Evolutionary conservation across 2,329 filamentous ascomycete genomes (phyloP), one percentile per base, ranked within the genome.

Genomic region (Colletotrichum tofieldiae): DNA sequence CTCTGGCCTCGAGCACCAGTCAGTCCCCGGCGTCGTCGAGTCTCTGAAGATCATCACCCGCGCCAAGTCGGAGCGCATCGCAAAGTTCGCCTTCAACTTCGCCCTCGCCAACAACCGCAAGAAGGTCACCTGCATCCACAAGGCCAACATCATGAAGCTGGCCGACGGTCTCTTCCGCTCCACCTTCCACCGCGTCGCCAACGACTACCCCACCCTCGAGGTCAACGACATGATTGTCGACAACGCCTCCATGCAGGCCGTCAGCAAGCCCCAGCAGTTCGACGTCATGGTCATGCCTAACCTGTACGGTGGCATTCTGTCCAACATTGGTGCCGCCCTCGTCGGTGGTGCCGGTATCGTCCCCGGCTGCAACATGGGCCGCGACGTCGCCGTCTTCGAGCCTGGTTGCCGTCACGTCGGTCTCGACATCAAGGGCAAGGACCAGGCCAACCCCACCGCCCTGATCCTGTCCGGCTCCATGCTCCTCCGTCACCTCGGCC

Each of bases 111-210:
- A 99, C 90, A 96, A 97, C 91, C 92, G 96, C 83, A 96, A 97
- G 90, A 98, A 98, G 93, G 94, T 99, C 71, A 98, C 96, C 77
- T 98, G 96, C 88, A 98, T 99, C 83, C 96, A 99, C 93, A 99
- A 99, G 91, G 96, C 96, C 86, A 99, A 99, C 90, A 99, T 99
- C 88, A 99, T 99, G 96, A 99, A 99, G 91, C 90, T 99, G 72
- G 96, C 95, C 83, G 96, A 99, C 79, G 96, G 96, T 86, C 93
- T 99, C 70, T 99, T 99, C 94, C 93, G 96, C 84, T 96, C 92
- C 87, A 98, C 96, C 78, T 97, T 98, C 90, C 94, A 97, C 88
- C 90, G 92, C 80, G 92, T 96, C 77, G 94, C 95, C 77, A 93
- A 97, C 88, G 94, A 98, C 84, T 99, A 96, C 88, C 96, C 96